These are phyloP conservation scores for Rasamsonia emersonii DNA, from an alignment of 2,329 filamentous ascomycete genomes.

Conservation along the genomic window DNA sequence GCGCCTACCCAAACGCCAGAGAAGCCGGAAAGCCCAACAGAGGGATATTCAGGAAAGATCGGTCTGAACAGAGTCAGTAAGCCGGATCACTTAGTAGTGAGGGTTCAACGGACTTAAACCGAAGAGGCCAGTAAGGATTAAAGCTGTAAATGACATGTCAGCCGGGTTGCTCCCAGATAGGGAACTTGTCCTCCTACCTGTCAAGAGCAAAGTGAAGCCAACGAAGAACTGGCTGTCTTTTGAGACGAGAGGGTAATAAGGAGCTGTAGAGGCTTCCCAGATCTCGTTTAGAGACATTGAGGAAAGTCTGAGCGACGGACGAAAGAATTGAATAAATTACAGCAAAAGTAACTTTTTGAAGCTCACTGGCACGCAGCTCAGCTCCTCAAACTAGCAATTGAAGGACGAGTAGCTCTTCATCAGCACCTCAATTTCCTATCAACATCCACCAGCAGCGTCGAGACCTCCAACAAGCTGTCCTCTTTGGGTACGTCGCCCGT, in stretches of 20 bases:
- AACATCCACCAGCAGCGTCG: neutral
- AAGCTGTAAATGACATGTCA: conserved; percentile 30
- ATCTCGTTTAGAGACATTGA: conserved; percentile 68
- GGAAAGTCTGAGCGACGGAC: conserved; percentile 1
- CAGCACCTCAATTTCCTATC: neutral
- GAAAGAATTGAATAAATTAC: neutral
- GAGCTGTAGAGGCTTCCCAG: conserved; percentile 87
- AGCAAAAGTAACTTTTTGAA: too few species aligned
- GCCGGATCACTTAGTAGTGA: conserved; percentile 1
- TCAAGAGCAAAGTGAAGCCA: conserved; percentile 64
- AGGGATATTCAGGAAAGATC: conserved; percentile 67
- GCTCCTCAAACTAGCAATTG: too few species aligned
- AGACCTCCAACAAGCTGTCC: conserved; percentile 10
- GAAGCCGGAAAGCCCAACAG: conserved; percentile 79
- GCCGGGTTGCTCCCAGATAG: neutral
- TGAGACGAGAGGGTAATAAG: conserved; percentile 68
- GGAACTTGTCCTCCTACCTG: conserved; percentile 40
- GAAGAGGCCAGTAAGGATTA: conserved; percentile 70
- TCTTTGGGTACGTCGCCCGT: conserved; percentile 15
- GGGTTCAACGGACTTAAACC: conserved; percentile 62
- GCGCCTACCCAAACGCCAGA: conserved; percentile 73
- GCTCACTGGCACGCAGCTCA: too few species aligned
- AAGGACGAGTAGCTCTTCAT: too few species aligned
- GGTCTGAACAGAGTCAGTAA: conserved; percentile 49
- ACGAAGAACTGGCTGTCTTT: conserved; percentile 80